A percentile compares a stretch with the other conserved stretches of the same genome.
phyloP scores from a whole-genome alignment of 257 asterid genomes.

The Jacaranda copaia region DNA sequence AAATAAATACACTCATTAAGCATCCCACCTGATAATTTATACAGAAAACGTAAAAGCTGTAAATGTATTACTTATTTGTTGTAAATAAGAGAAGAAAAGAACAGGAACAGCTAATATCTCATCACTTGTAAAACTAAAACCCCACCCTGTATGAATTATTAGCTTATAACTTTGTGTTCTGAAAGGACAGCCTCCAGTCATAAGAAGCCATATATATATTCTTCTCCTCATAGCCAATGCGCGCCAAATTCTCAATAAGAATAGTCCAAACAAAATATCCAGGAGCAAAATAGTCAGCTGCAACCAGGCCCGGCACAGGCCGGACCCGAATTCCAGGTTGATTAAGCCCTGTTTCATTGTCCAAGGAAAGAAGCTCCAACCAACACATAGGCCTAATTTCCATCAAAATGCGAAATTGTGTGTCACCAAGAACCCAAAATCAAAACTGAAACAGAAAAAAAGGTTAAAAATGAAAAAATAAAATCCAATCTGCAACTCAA shows the following conservation, averaged over 20 bases:
- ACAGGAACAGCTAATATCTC: too few species aligned
- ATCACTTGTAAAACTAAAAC: background rate
- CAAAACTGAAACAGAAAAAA: background rate
- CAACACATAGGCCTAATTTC: slow-evolving; percentile 84
- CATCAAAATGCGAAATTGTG: slow-evolving; percentile 24
- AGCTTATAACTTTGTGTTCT: slow-evolving; percentile 79
- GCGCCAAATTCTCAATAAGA: slow-evolving; percentile 88
- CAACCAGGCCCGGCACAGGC: slow-evolving; percentile 81
- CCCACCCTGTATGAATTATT: background rate
- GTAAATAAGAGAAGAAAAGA: too few species aligned
- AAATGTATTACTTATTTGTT: too few species aligned
- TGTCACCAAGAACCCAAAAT: background rate
- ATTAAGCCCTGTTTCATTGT: slow-evolving; percentile 95
- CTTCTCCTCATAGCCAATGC: slow-evolving; percentile 89
- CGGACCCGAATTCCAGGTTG: slow-evolving; percentile 93
- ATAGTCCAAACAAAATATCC: slow-evolving; percentile 95
- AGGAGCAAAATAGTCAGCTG: slow-evolving; percentile 93
- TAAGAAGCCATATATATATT: slow-evolving; percentile 94
- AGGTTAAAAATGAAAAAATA: background rate
- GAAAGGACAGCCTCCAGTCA: slow-evolving; percentile 95
- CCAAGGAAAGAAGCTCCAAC: slow-evolving; percentile 91
- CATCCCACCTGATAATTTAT: too few species aligned
- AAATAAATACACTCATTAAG: too few species aligned
- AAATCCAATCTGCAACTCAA: background rate
- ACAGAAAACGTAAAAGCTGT: too few species aligned